Evolutionary conservation across 805 yeast species (phyloP), one percentile per base, ranked within the genome.

Genomic region (Alloascoidea africana): DNA sequence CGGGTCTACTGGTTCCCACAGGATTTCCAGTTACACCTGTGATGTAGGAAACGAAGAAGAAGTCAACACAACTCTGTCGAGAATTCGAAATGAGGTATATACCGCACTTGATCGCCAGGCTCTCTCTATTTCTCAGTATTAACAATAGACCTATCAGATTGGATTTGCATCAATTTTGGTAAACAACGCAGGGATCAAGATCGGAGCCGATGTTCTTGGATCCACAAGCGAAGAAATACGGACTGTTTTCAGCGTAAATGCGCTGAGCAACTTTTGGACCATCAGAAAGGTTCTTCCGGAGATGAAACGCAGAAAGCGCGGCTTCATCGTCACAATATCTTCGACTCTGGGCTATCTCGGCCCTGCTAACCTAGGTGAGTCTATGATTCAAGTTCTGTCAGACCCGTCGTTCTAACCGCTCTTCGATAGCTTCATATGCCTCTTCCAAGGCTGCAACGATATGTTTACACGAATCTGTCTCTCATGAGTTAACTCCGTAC

Each of bases 361-460:
- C 0, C 93, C 91, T 1, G 82, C 87, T 4, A 57, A 75, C 19
- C 56, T 80, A n/a, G 30, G 30, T 23, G 30, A 23, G n/a, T 13
- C 30, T n/a, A 13, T 13, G 13, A 23, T n/a, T n/a, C 13, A n/a
- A 23, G n/a, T n/a, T n/a, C 30, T 23, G 13, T 23, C 13, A 23
- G n/a, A 23, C n/a, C n/a, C 30, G n/a, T 23, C n/a, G n/a, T n/a
- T 23, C 13, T 13, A 13, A 23, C 13, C 30, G n/a, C 16, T 4
- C n/a, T n/a, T n/a, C n/a, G n/a, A n/a, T n/a, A 34, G 16, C 27
- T 4, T 58, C 76, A 0, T 82, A 82, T 50, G 86, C 91, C 1
- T 86, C 89, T 0, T 69, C 85, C 11, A 81, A 81, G 50, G 72
- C 84, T 0, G 89, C 86, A 0, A 58, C 78, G 33, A 73, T 81